Percentiles rank a stretch among this genome's conserved stretches.
phyloP scores from a whole-genome alignment of 441 rosid species.

The Lepidium campestre region DNA sequence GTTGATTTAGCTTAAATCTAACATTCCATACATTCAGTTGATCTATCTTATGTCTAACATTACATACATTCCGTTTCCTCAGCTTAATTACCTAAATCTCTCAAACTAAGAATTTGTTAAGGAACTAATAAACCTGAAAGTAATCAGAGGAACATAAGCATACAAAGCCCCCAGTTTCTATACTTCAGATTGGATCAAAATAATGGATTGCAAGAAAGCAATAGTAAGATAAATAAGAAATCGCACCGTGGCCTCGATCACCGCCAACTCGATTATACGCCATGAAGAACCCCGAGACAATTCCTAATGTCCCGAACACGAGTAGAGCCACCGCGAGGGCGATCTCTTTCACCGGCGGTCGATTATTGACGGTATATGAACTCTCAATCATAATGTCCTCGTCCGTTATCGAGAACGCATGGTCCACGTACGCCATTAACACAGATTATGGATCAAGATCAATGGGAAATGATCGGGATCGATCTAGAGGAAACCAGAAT shows the following conservation, averaged over 20 bases:
- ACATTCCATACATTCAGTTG: too few species aligned
- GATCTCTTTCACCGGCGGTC: slow-evolving; percentile 95
- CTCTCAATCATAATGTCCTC: slow-evolving; percentile 83
- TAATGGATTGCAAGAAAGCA: neutral
- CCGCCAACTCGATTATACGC: slow-evolving; percentile 74
- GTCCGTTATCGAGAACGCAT: slow-evolving; percentile 90
- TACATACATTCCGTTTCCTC: too few species aligned
- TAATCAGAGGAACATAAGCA: neutral
- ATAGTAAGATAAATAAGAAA: neutral
- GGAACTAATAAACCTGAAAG: neutral
- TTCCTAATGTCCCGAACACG: slow-evolving; percentile 71
- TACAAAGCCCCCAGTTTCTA: neutral
- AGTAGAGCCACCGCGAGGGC: slow-evolving; percentile 82
- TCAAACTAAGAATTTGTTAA: neutral
- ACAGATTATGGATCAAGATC: slow-evolving; percentile 20
- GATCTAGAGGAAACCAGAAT: slow-evolving; percentile 3
- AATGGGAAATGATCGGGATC: neutral
- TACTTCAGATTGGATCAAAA: neutral
- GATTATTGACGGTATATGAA: slow-evolving; percentile 59
- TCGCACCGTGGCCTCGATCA: slow-evolving; percentile 76
- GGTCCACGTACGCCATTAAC: slow-evolving; percentile 91
- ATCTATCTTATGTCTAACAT: too few species aligned
- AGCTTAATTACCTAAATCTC: neutral
- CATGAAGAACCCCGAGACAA: slow-evolving; percentile 65
- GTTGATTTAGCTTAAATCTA: too few species aligned